Evolutionary conservation across 2,329 filamentous ascomycete species (phyloP).

Genomic region (Pezicula carpinea): DNA sequence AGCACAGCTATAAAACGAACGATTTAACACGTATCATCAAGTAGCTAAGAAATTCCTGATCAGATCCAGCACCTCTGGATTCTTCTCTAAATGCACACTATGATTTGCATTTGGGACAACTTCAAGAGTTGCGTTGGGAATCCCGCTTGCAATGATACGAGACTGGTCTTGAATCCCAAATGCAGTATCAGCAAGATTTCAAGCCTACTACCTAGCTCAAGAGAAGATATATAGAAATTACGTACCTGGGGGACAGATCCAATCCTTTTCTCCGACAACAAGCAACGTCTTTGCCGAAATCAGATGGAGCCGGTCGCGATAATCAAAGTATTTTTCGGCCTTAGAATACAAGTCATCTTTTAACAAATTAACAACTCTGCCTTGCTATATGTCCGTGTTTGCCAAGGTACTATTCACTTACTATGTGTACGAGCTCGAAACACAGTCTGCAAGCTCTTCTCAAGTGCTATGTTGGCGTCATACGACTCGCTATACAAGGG

Average conservation of each 20-base stretch:
- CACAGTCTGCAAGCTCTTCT: conserved; percentile 24
- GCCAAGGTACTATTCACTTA: conserved; percentile 13
- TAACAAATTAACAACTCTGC: background rate
- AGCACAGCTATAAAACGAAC: too few relatives aligned
- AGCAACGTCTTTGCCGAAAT: conserved; percentile 33
- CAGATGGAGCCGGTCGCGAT: conserved; percentile 23
- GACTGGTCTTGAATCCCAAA: conserved; percentile 25
- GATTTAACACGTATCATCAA: too few relatives aligned
- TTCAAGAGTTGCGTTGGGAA: conserved; percentile 26
- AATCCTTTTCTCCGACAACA: conserved; percentile 33
- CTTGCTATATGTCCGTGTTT: too few relatives aligned
- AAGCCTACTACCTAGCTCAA: background rate
- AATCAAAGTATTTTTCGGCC: conserved; percentile 35
- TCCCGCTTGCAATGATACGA: conserved; percentile 23
- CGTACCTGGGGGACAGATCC: conserved; percentile 35
- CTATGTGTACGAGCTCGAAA: conserved; percentile 34
- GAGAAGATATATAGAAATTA: background rate
- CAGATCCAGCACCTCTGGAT: conserved; percentile 21
- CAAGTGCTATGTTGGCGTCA: conserved; percentile 29
- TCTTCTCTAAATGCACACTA: conserved; percentile 33
- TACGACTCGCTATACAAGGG: conserved; percentile 34
- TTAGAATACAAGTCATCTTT: conserved; percentile 32
- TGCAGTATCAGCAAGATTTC: background rate
- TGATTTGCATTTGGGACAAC: conserved; percentile 30
- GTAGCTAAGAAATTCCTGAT: conserved; percentile 7